Percentiles rank a stretch among this genome's conserved stretches.
Conservation (phyloP, 768 basidiomycete genomes). For the Suillus brevipes region DNA sequence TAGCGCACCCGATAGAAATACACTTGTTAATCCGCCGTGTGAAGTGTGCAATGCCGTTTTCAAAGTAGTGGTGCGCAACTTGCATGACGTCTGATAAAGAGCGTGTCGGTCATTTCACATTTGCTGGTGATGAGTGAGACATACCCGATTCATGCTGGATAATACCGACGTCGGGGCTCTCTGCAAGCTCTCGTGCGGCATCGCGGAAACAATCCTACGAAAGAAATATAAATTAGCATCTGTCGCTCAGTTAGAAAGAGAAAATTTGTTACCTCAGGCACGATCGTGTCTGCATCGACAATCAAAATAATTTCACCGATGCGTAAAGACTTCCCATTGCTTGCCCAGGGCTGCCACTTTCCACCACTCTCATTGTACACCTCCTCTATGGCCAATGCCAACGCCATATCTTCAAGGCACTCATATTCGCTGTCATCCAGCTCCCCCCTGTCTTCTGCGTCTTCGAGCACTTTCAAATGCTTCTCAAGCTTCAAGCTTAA, state of each 20-base stretch:
- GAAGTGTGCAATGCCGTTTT: conserved; percentile 50
- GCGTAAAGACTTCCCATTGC: conserved; percentile 72
- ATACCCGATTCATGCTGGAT: conserved; percentile 86
- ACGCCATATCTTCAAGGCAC: conserved; percentile 62
- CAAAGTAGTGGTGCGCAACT: conserved; percentile 54
- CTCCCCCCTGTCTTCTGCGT: conserved; percentile 33
- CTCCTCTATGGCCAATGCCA: conserved; percentile 75
- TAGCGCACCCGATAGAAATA: conserved; percentile 38
- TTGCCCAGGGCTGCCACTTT: conserved; percentile 73
- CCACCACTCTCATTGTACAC: conserved; percentile 58
- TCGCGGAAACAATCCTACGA: conserved; percentile 82
- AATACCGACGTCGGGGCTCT: conserved; percentile 85
- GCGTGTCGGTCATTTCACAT: background rate
- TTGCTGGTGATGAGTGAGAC: conserved; percentile 2
- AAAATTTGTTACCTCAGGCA: conserved; percentile 56
- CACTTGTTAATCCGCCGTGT: conserved; percentile 49
- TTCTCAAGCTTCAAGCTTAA: conserved; percentile 55
- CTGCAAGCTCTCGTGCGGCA: conserved; percentile 76
- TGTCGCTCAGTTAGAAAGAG: background rate
- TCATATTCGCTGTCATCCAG: conserved; percentile 39
- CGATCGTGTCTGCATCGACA: conserved; percentile 84
- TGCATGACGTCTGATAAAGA: conserved; percentile 52
- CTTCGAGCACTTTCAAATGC: conserved; percentile 42
- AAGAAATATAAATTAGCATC: background rate
- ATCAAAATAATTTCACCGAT: conserved; percentile 81